A percentile compares a stretch with the other conserved stretches of the same genome.
Conservation (phyloP, 257 asterid species). For the Solanum habrochaites region DNA sequence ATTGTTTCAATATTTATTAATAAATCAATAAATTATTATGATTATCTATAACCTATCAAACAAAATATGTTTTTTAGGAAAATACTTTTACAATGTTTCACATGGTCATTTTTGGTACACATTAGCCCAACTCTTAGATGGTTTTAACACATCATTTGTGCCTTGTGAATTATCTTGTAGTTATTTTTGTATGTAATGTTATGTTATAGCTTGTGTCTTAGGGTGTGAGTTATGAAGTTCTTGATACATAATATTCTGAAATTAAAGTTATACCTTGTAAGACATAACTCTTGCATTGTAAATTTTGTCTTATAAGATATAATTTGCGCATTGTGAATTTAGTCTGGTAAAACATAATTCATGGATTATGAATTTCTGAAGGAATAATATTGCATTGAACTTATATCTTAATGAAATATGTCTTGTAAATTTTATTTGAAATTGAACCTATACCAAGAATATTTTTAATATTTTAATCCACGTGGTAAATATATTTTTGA, state of each 20-base stretch:
- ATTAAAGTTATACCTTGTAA: neutral
- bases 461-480: neutral
- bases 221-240: neutral
- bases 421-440: neutral
- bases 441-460: too few species aligned
- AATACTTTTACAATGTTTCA: neutral
- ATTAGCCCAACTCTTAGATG: too few species aligned
- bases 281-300: neutral
- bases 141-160: neutral
- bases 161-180: too few species aligned
- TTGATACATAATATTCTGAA: too few species aligned
- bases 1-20: neutral
- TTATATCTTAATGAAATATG: neutral
- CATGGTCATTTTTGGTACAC: neutral
- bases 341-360: neutral
- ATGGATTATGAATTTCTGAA: too few species aligned
- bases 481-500: neutral
- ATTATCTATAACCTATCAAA: neutral
- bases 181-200: neutral
- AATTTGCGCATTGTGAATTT: too few species aligned
- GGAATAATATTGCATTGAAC: too few species aligned
- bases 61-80: too few species aligned
- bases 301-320: neutral
- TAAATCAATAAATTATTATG: neutral
- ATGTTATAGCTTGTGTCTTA: neutral